Evolutionary conservation across 345 rosid species (phyloP).

Genomic region (Acer yangbiense): DNA sequence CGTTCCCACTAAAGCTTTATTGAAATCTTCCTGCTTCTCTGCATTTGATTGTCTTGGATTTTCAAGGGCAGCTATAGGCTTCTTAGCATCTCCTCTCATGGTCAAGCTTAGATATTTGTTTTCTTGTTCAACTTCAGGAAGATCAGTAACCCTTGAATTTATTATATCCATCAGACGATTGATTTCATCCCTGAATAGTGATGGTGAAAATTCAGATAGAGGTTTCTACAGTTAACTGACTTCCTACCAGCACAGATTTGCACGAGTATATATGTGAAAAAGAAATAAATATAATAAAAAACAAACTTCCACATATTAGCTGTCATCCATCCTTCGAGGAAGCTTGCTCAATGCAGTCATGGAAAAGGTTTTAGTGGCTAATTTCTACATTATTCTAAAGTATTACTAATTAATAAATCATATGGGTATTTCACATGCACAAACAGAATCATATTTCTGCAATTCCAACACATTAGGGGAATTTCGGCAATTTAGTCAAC

Average conservation of each 20-base stretch:
- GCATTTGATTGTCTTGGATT: slow-evolving; percentile 33
- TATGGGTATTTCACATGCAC: not conserved
- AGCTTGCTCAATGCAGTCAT: not conserved
- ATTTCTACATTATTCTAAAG: not conserved
- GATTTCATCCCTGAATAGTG: slow-evolving; percentile 64
- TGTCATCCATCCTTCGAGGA: slow-evolving; percentile 10
- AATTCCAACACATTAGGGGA: not conserved
- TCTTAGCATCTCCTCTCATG: slow-evolving; percentile 33
- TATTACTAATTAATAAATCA: not conserved
- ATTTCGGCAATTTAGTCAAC: not conserved
- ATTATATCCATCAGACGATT: slow-evolving; percentile 61
- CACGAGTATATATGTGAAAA: not conserved
- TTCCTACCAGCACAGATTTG: slow-evolving; percentile 7
- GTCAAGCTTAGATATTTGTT: slow-evolving; percentile 29
- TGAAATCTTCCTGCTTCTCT: slow-evolving; percentile 41
- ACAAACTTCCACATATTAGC: not conserved
- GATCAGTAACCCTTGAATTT: slow-evolving; percentile 58
- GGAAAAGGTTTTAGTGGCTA: not conserved
- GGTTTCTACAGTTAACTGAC: slow-evolving; percentile 7
- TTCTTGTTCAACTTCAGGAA: slow-evolving; percentile 38
- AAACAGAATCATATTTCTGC: not conserved
- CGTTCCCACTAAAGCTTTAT: slow-evolving; percentile 36
- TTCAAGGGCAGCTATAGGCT: slow-evolving; percentile 32
- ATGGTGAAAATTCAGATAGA: slow-evolving; percentile 25
- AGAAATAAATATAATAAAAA: slow-evolving; percentile 15